Base-by-base conservation (phyloP, 345 rosid genomes). In the Hibiscus syriacus region DNA sequence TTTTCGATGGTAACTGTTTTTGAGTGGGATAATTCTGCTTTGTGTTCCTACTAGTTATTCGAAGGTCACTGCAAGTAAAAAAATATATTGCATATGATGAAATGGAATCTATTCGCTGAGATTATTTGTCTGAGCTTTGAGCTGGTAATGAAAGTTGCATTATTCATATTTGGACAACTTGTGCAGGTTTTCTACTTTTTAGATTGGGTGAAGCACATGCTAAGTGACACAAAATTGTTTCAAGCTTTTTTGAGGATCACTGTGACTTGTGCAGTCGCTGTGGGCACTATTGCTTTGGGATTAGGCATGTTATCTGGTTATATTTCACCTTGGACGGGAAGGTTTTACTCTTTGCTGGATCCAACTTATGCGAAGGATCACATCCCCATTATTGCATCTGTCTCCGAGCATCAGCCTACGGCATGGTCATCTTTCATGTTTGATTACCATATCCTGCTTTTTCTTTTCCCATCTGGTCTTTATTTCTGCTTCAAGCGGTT, bases 341-440 rank as follows among this genome's bases (percentile, higher is more conserved):
- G 99, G 9, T 92, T 95, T 72, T 95, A 95, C 80, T 94, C 98
- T 49, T 77, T 92, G 76, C 84, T 95, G 76, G 99, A 95, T 71
- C 99, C 99, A 3, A 95, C 99, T 9, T 95, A 95, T 2, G 99
- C 99, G 1, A 95, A 95, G 81, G 98, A 89, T 82, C 97, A 95
- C 71, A 95, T 92, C 63, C 99, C 99, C 43, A 95, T 92, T 59
- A 95, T 95, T 74, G 99, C 99, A 23, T 95, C 99, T 71, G 99
- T 95, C 63, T 95, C 99, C n/a, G 99, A 95, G 90, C 99, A 95
- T 85, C 99, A 95, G 80, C 99, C 99, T 38, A 95, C 99, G 0
- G 99, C 99, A 0, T 95, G 99, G 99, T 95, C 99, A 27, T 95
- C 99, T 60, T 95, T 92, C 85, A 90, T 94, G 99, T 41, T 92